These are phyloP conservation scores for Fonsecaea nubica DNA, from an alignment of 2,329 filamentous ascomycete genomes.

Conservation along the genomic window DNA sequence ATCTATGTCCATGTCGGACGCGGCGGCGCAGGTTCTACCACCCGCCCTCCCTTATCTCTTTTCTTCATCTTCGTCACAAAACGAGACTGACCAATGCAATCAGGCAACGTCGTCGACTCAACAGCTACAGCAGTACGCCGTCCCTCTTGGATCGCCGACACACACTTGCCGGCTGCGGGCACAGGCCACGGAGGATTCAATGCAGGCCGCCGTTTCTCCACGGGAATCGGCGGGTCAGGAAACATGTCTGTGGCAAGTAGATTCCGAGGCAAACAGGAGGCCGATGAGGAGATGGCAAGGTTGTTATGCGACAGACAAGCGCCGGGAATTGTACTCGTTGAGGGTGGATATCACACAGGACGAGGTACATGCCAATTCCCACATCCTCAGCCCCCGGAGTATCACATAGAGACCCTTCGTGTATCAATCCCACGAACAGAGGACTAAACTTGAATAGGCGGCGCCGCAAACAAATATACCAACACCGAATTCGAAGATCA, in stretches of 20 bases:
- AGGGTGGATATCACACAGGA: slow-evolving; percentile 50
- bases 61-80: neutral
- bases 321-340: slow-evolving; percentile 43
- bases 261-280: slow-evolving; percentile 59
- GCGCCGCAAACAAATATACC: slow-evolving; percentile 39
- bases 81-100: neutral
- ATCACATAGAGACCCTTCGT: neutral
- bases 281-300: slow-evolving; percentile 67
- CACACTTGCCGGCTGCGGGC: neutral
- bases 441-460: slow-evolving; percentile 32
- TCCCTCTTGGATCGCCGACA: slow-evolving; percentile 4
- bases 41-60: neutral
- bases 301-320: slow-evolving; percentile 81
- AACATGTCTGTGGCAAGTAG: slow-evolving; percentile 24
- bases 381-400: neutral
- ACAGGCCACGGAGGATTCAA: neutral
- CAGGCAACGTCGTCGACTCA: slow-evolving; percentile 78
- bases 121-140: neutral
- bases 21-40: slow-evolving; percentile 25
- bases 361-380: slow-evolving; percentile 45
- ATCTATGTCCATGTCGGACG: slow-evolving; percentile 19
- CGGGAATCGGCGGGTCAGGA: slow-evolving; percentile 30
- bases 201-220: slow-evolving; percentile 24
- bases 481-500: slow-evolving; percentile 41
- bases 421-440: neutral